Conservation (phyloP, 2,329 filamentous ascomycete genomes). For the Metarhizium guizhouense region DNA sequence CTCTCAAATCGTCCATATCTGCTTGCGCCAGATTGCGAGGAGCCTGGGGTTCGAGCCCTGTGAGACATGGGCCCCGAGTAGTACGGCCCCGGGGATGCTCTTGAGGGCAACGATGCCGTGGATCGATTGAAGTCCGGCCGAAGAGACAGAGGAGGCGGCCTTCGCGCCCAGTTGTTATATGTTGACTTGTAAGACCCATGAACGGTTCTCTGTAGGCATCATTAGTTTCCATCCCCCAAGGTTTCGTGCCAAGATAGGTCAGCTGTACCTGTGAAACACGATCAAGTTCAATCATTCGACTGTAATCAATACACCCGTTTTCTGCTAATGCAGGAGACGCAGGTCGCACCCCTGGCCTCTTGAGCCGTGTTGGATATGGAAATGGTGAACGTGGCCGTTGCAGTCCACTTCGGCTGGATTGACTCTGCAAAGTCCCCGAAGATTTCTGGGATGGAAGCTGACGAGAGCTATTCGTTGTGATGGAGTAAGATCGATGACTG, state of each 20-base stretch:
- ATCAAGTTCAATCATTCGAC: conserved; percentile 41
- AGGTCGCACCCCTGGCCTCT: conserved; percentile 41
- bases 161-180: conserved; percentile 25
- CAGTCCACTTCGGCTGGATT: conserved; percentile 29
- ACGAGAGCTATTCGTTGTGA: conserved; percentile 42
- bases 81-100: conserved; percentile 17
- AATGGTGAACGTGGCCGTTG: conserved; percentile 51
- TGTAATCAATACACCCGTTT: conserved; percentile 38
- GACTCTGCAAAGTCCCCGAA: conserved; percentile 38
- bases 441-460: conserved; percentile 38
- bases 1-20: conserved; percentile 19
- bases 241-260: neutral
- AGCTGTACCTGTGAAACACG: conserved; percentile 33
- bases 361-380: conserved; percentile 48
- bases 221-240: conserved; percentile 3
- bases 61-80: conserved; percentile 10
- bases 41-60: conserved; percentile 27
- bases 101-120: conserved; percentile 27
- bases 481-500: conserved; percentile 43
- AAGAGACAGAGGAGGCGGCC: conserved; percentile 28
- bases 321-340: conserved; percentile 41
- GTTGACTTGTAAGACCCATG: conserved; percentile 32
- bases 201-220: conserved; percentile 31
- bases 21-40: conserved; percentile 17
- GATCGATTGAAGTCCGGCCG: conserved; percentile 32